These are phyloP conservation scores for Amaranthus tricolor DNA, from an alignment of 179 eudicot species.

Conservation along the genomic window DNA sequence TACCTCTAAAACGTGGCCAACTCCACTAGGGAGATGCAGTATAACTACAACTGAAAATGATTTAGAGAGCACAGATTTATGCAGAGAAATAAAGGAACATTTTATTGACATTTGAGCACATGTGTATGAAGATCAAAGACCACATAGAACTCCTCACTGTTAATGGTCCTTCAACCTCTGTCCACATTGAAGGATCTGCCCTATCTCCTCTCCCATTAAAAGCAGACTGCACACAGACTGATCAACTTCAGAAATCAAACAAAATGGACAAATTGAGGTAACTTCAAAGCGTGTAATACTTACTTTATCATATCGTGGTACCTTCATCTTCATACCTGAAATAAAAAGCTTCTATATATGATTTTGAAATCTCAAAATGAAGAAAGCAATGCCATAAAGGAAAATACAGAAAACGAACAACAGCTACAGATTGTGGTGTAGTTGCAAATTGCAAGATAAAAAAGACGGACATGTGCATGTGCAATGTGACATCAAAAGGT, in stretches of 20 bases:
- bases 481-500: slow-evolving; percentile 7
- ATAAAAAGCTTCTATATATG: slow-evolving; percentile 13
- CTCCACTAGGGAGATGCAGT: neutral
- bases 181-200: slow-evolving; percentile 85
- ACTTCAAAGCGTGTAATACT: slow-evolving; percentile 26
- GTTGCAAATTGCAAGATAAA: neutral
- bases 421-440: neutral
- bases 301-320: slow-evolving; percentile 93
- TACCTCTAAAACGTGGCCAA: neutral
- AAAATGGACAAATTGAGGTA: slow-evolving; percentile 18
- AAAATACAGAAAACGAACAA: neutral
- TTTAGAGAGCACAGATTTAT: neutral
- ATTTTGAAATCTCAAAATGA: slow-evolving; percentile 12
- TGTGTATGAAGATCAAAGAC: slow-evolving; percentile 3
- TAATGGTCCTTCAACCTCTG: slow-evolving; percentile 94
- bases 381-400: neutral
- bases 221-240: slow-evolving; percentile 70
- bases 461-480: neutral
- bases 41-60: neutral
- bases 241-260: slow-evolving; percentile 22
- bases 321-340: slow-evolving; percentile 85
- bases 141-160: slow-evolving; percentile 44
- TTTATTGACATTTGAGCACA: slow-evolving; percentile 4
- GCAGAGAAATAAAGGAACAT: neutral
- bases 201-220: slow-evolving; percentile 86